Evolutionary conservation across 129 eudicot species (phyloP).

Genomic region (Chrysanthemum lavandulifolium): DNA sequence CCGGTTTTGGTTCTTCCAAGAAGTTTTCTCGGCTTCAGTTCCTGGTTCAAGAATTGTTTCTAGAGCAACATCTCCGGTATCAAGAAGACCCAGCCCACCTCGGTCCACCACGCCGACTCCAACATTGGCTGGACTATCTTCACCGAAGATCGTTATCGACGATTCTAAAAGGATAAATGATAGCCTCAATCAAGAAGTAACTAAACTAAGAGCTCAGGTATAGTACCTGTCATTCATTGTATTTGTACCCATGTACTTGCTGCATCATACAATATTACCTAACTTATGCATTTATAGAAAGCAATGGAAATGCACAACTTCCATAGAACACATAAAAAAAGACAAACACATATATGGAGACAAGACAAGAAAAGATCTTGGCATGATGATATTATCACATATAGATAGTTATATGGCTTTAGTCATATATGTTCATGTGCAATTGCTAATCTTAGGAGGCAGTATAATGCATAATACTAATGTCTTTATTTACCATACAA

Average conservation of each 20-base stretch:
- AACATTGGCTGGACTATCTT: conserved; percentile 31
- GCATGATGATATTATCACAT: conserved; percentile 4
- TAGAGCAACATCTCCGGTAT: conserved; percentile 71
- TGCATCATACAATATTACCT: not conserved
- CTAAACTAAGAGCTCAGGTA: conserved; percentile 74
- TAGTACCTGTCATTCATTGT: not conserved
- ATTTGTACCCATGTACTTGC: conserved; percentile 7
- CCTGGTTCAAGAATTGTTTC: conserved; percentile 69
- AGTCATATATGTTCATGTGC: not conserved
- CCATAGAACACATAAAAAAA: not conserved
- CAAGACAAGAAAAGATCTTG: conserved; percentile 13
- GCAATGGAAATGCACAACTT: not conserved
- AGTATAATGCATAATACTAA: not conserved
- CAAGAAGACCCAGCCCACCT: conserved; percentile 41
- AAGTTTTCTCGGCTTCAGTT: conserved; percentile 53
- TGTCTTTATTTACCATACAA: no score
- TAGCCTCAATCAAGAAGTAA: conserved; percentile 57
- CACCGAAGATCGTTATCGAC: conserved; percentile 44
- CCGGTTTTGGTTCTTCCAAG: conserved; percentile 43
- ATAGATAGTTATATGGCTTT: not conserved
- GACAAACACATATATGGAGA: not conserved
- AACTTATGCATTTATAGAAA: no score
- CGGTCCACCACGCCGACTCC: conserved; percentile 50
- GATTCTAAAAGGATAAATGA: conserved; percentile 52
- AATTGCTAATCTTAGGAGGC: conserved; percentile 8